Percentiles rank a stretch among this genome's conserved stretches.
Evolutionary conservation across 2,329 filamentous ascomycete species (phyloP).

Genomic region (Fusarium agapanthi): DNA sequence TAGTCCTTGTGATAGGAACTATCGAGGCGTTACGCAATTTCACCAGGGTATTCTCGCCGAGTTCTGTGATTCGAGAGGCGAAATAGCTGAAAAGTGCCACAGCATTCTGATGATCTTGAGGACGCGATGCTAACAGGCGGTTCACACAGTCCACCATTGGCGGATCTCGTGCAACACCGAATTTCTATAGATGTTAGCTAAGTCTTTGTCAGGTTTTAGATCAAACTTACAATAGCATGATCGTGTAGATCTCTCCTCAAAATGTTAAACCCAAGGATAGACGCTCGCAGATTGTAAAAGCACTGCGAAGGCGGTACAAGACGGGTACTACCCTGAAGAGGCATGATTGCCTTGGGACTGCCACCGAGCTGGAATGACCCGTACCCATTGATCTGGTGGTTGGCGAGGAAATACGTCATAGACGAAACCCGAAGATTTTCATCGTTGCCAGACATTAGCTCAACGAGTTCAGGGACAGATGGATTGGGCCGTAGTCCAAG

Average conservation of each 20-base stretch:
- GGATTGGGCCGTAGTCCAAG: slow-evolving; percentile 81
- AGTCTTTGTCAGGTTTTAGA: background rate
- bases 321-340: slow-evolving; percentile 73
- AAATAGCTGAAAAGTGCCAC: slow-evolving; percentile 84
- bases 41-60: slow-evolving; percentile 68
- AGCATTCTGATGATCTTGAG: slow-evolving; percentile 72
- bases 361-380: slow-evolving; percentile 66
- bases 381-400: slow-evolving; percentile 83
- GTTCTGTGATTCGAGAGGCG: slow-evolving; percentile 76
- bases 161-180: slow-evolving; percentile 86
- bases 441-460: slow-evolving; percentile 76
- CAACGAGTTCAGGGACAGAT: slow-evolving; percentile 75
- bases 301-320: slow-evolving; percentile 79
- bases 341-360: slow-evolving; percentile 71
- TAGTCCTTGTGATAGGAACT: slow-evolving; percentile 68
- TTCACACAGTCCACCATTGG: slow-evolving; percentile 80
- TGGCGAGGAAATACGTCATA: slow-evolving; percentile 83
- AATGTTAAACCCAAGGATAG: slow-evolving; percentile 82
- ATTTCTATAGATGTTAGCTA: slow-evolving; percentile 61
- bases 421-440: slow-evolving; percentile 69
- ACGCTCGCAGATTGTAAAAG: slow-evolving; percentile 81
- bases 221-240: slow-evolving; percentile 71
- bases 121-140: slow-evolving; percentile 75
- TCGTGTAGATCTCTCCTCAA: slow-evolving; percentile 78
- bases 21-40: slow-evolving; percentile 73